Conservation (phyloP, 257 asterid genomes). For the Handroanthus guayacan region DNA sequence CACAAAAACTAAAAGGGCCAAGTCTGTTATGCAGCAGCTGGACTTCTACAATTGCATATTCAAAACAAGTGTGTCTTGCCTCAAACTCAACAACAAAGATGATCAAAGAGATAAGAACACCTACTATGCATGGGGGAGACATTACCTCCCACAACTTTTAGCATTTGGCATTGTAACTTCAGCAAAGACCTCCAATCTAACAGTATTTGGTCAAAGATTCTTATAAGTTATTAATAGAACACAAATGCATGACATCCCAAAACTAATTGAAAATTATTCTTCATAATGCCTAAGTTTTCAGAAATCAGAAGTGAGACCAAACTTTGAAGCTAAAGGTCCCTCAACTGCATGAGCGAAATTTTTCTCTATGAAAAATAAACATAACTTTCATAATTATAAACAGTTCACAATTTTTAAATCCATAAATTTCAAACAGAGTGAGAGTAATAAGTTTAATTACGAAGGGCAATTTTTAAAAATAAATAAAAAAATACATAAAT, state of each 20-base stretch:
- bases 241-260: background rate
- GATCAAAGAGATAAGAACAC: background rate
- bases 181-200: background rate
- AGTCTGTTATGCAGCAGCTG: slow-evolving; percentile 32
- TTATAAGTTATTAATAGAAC: background rate
- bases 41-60: slow-evolving; percentile 22
- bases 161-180: background rate
- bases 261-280: background rate
- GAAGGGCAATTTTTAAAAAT: background rate
- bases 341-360: too few species aligned
- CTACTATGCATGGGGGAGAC: background rate
- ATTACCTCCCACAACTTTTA: slow-evolving; percentile 10
- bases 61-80: slow-evolving; percentile 4
- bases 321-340: background rate
- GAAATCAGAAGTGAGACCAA: background rate
- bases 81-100: background rate
- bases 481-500: too few species aligned
- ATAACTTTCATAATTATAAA: too few species aligned
- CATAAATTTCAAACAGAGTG: too few species aligned
- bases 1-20: slow-evolving; percentile 25
- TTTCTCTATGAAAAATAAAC: background rate
- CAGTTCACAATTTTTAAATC: too few species aligned
- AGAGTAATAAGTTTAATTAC: background rate
- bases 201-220: slow-evolving; percentile 8
- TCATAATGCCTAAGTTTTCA: background rate